A percentile compares a stretch with the other conserved stretches of the same genome.
These are phyloP conservation scores for Prunus kanzakura DNA, from an alignment of 306 rosid genomes.

Conservation along the genomic window DNA sequence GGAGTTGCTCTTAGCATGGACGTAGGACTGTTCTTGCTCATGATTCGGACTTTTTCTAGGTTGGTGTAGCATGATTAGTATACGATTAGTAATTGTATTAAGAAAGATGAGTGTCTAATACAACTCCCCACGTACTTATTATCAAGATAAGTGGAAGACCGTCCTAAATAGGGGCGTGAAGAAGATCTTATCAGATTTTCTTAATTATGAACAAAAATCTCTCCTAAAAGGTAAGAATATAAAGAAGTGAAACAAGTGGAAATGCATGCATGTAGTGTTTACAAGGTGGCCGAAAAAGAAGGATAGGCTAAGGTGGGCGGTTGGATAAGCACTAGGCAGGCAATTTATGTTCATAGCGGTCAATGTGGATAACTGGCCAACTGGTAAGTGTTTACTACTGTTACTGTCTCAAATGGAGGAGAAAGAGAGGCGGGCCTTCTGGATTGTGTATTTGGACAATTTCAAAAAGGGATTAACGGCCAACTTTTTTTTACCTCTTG, in stretches of 20 bases:
- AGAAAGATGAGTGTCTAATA: too few relatives aligned
- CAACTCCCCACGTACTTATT: too few relatives aligned
- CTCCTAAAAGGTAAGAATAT: not conserved
- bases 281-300: not conserved
- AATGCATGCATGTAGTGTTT: not conserved
- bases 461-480: not conserved
- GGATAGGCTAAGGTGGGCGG: not conserved
- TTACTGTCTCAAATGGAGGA: not conserved
- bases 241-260: not conserved
- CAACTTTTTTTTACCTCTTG: not conserved
- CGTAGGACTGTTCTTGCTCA: accelerated
- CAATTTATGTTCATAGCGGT: not conserved
- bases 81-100: too few relatives aligned
- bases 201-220: not conserved
- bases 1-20: too few relatives aligned
- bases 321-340: not conserved
- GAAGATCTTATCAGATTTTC: not conserved
- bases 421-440: not conserved
- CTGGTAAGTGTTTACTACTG: not conserved
- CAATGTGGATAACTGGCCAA: not conserved
- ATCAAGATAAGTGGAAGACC: not conserved
- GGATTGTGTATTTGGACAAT: not conserved
- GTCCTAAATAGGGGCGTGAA: not conserved
- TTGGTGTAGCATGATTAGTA: too few relatives aligned
- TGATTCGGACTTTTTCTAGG: too few relatives aligned